phyloP scores from a whole-genome alignment of 2,329 filamentous ascomycete species.

The Periconia macrospinosa region DNA sequence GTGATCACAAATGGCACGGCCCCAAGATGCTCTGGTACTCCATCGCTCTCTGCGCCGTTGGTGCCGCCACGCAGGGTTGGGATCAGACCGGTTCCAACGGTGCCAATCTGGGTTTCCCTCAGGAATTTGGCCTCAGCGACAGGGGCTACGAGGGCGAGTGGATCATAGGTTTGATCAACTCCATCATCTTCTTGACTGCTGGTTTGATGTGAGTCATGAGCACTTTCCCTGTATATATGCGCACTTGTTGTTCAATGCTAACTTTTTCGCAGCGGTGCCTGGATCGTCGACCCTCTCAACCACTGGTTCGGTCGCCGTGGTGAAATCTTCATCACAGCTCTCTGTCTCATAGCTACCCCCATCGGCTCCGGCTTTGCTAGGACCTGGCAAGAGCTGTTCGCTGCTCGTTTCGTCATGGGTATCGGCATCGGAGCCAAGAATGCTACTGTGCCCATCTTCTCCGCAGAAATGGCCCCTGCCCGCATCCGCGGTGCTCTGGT shows the following conservation, averaged over 20 bases:
- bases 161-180: conserved; percentile 37
- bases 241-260: too few relatives aligned
- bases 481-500: conserved; percentile 42
- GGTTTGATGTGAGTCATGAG: conserved; percentile 41
- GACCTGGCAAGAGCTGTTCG: conserved; percentile 41
- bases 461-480: conserved; percentile 38
- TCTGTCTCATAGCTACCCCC: conserved; percentile 39
- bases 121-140: conserved; percentile 53
- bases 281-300: conserved; percentile 42
- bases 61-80: conserved; percentile 69
- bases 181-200: conserved; percentile 45
- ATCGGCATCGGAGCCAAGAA: conserved; percentile 39
- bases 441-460: conserved; percentile 38
- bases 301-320: conserved; percentile 41
- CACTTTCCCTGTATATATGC: too few relatives aligned
- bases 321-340: conserved; percentile 42
- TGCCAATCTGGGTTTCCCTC: conserved; percentile 65
- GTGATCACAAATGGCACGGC: conserved; percentile 64
- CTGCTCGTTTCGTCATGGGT: conserved; percentile 39
- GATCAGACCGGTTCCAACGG: conserved; percentile 61
- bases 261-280: conserved; percentile 22
- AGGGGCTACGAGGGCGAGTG: conserved; percentile 24
- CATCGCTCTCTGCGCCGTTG: conserved; percentile 68
- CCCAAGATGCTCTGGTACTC: conserved; percentile 66
- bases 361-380: conserved; percentile 42